Evolutionary conservation across 2,329 filamentous ascomycete genomes (phyloP).

Genomic region (Ophiobolus disseminans): DNA sequence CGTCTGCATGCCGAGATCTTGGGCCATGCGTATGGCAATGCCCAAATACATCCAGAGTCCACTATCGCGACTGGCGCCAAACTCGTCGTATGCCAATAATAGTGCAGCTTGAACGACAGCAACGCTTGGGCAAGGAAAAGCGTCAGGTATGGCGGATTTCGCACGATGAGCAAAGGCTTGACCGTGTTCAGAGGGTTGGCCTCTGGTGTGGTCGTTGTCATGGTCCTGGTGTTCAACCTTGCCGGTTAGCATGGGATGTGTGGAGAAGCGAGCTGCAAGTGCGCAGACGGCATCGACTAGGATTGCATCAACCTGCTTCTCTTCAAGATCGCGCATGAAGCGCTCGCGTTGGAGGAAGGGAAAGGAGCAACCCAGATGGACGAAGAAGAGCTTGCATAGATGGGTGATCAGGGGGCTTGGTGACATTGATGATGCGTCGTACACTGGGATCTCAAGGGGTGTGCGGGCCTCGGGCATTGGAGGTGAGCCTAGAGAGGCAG

Average conservation of each 20-base stretch:
- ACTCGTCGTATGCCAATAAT: conserved; percentile 86
- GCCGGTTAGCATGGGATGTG: conserved; percentile 60
- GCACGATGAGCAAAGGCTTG: conserved; percentile 81
- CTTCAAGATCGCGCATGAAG: conserved; percentile 77
- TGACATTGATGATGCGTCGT: conserved; percentile 75
- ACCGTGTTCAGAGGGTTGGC: conserved; percentile 70
- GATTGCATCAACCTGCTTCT: conserved; percentile 83
- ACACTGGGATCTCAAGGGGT: conserved; percentile 66
- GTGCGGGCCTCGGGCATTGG: conserved; percentile 50
- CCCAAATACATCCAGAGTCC: conserved; percentile 94
- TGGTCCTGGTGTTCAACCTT: conserved; percentile 56
- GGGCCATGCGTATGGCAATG: conserved; percentile 82
- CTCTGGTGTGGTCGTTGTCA: conserved; percentile 24
- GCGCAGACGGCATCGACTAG: conserved; percentile 87
- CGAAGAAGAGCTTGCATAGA: conserved; percentile 81
- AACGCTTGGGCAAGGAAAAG: conserved; percentile 81
- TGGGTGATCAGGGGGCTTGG: conserved; percentile 78
- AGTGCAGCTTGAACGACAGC: conserved; percentile 84
- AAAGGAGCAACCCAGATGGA: conserved; percentile 83
- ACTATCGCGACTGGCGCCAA: conserved; percentile 86
- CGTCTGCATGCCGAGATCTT: conserved; percentile 82
- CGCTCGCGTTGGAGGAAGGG: conserved; percentile 78
- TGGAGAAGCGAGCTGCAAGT: conserved; percentile 80
- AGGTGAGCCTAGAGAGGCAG: conserved; percentile 34
- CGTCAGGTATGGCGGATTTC: conserved; percentile 81